phyloP scores from a whole-genome alignment of 768 basidiomycete genomes.

The Russula earlei region DNA sequence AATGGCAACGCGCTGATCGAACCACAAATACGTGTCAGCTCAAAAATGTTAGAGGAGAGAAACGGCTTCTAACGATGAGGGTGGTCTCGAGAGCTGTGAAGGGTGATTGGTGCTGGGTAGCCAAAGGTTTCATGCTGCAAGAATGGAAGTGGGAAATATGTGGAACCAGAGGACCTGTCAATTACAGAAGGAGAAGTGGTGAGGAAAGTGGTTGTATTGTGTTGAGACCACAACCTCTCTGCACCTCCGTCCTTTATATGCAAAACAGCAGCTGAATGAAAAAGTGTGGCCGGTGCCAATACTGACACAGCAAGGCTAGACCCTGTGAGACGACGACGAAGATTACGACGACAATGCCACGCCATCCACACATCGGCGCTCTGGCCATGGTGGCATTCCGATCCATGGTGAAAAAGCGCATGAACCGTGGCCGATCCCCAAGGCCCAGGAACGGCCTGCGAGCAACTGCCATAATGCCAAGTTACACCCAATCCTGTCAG shows the following conservation, averaged over 20 bases:
- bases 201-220: background rate
- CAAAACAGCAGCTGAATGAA: background rate
- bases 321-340: too few species aligned
- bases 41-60: background rate
- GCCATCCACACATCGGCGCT: background rate
- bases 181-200: too few species aligned
- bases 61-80: background rate
- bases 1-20: background rate
- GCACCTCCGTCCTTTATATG: background rate
- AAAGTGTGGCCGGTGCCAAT: background rate
- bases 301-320: background rate
- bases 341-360: too few species aligned
- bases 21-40: background rate
- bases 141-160: background rate
- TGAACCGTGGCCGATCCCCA: too few species aligned
- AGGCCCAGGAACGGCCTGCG: too few species aligned
- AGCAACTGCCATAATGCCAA: too few species aligned
- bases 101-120: too few species aligned
- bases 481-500: too few species aligned
- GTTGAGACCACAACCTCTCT: background rate
- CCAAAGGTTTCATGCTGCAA: too few species aligned
- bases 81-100: too few species aligned
- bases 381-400: too few species aligned
- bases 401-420: too few species aligned
- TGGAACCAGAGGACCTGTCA: background rate